A percentile compares a stretch with the other conserved stretches of the same genome.
Evolutionary conservation across 1,139 yeast species (phyloP).

Genomic region (Debaryomyces robertsiae): DNA sequence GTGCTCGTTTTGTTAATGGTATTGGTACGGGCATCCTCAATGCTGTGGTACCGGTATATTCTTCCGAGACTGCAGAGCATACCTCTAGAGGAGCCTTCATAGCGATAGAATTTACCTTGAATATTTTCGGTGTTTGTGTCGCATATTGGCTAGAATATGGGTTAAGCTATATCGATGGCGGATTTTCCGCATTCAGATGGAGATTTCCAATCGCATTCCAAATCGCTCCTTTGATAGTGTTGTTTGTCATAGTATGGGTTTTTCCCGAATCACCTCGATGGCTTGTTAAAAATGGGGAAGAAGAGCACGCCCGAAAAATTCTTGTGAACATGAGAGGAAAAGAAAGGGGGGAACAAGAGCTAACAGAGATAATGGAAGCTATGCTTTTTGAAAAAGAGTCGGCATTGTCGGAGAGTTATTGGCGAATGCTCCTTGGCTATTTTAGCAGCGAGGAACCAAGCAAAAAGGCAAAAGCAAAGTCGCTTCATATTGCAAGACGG

Average conservation of each 20-base stretch:
- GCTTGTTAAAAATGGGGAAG: conserved; percentile 26
- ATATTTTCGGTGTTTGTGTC: conserved; percentile 27
- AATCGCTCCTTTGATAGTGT: conserved; percentile 28
- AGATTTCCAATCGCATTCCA: conserved; percentile 34
- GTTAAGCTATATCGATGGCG: conserved; percentile 20
- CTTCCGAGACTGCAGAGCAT: conserved; percentile 35
- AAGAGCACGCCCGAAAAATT: conserved; percentile 13
- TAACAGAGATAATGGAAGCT: conserved; percentile 13
- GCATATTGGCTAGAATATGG: conserved; percentile 29
- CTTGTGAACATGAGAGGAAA: conserved; percentile 14
- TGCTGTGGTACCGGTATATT: conserved; percentile 34
- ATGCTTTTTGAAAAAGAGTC: conserved; percentile 23
- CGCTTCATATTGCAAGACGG: conserved; percentile 34
- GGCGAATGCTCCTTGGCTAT: conserved; percentile 21
- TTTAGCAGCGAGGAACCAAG: conserved; percentile 14
- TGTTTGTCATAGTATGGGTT: conserved; percentile 20
- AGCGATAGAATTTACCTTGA: conserved; percentile 32
- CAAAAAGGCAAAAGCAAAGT: conserved; percentile 16
- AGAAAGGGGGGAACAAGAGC: conserved; percentile 12
- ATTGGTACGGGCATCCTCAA: conserved; percentile 34
- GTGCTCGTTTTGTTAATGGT: conserved; percentile 43
- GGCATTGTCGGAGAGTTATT: conserved; percentile 22
- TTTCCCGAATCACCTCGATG: conserved; percentile 54
- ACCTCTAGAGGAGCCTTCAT: conserved; percentile 35
- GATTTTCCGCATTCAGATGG: conserved; percentile 26